phyloP scores from a whole-genome alignment of 1,284 basidiomycete species.

The Leucoagaricus sp. region DNA sequence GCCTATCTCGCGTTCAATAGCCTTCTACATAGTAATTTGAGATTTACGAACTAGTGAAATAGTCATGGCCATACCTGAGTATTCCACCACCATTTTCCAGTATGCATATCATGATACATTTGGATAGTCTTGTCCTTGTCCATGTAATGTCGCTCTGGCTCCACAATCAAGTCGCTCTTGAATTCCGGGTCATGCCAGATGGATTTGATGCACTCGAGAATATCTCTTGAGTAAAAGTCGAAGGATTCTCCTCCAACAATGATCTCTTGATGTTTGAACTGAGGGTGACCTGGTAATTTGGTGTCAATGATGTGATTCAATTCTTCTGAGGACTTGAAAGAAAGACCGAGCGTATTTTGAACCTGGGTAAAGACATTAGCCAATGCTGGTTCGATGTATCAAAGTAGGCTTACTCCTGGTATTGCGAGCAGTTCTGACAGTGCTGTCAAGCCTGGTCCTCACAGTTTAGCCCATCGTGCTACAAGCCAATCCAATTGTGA shows the following conservation, averaged over 20 bases:
- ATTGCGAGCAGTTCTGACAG: too few species aligned
- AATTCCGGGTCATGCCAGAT: slow-evolving; percentile 25
- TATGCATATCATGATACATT: slow-evolving; percentile 24
- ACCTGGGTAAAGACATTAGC: too few species aligned
- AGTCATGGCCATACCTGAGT: slow-evolving; percentile 23
- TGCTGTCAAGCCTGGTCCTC: too few species aligned
- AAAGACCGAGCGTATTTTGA: slow-evolving; percentile 19
- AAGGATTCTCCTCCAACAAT: slow-evolving; percentile 24
- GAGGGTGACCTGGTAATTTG: slow-evolving; percentile 22
- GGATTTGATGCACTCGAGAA: slow-evolving; percentile 25
- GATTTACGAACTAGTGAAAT: not conserved
- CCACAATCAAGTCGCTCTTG: slow-evolving; percentile 12
- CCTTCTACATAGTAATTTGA: slow-evolving; percentile 20
- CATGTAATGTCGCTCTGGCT: slow-evolving; percentile 4
- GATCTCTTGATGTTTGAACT: slow-evolving; percentile 24
- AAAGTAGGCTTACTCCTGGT: too few species aligned
- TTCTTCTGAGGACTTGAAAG: slow-evolving; percentile 21
- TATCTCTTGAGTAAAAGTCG: slow-evolving; percentile 28
- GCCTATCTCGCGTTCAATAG: slow-evolving; percentile 21
- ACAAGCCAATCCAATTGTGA: too few species aligned
- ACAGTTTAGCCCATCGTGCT: too few species aligned
- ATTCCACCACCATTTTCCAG: slow-evolving; percentile 27
- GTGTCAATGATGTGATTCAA: slow-evolving; percentile 26
- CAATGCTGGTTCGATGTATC: too few species aligned
- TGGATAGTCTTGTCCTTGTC: not conserved